These are phyloP conservation scores for Styphnolobium japonicum DNA, from an alignment of 306 rosid genomes.

Conservation along the genomic window DNA sequence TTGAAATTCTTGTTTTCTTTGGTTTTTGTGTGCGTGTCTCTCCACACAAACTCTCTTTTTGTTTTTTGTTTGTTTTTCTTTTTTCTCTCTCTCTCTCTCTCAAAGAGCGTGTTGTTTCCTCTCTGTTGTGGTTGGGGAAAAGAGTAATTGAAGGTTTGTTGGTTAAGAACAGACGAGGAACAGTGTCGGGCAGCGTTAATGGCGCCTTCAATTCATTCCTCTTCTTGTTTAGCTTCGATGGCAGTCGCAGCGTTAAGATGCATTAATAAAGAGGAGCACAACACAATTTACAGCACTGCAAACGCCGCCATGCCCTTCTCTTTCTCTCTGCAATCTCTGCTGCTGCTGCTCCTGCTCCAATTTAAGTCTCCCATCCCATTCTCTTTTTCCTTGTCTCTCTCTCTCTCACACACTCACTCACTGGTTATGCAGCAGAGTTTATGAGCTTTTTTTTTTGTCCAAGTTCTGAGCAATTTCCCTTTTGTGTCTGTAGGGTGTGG, in stretches of 20 bases:
- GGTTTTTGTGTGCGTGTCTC: slow-evolving; percentile 7
- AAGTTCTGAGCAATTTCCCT: slow-evolving; percentile 38
- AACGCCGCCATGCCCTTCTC: slow-evolving; percentile 88
- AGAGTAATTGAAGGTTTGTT: slow-evolving; percentile 29
- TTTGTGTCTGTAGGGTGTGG: slow-evolving; percentile 34
- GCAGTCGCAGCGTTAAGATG: slow-evolving; percentile 3
- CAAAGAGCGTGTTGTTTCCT: slow-evolving; percentile 10
- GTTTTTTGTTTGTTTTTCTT: background rate
- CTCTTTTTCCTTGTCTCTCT: slow-evolving; percentile 1
- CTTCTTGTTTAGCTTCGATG: no score
- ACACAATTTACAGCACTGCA: slow-evolving; percentile 49
- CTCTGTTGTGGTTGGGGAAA: slow-evolving; percentile 25
- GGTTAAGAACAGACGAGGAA: slow-evolving; percentile 24
- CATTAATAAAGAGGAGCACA: slow-evolving; percentile 38
- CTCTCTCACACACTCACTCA: slow-evolving; percentile 30
- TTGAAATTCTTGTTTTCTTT: background rate
- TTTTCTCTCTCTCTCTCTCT: no score
- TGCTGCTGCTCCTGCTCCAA: slow-evolving; percentile 34
- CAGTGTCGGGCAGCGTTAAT: slow-evolving; percentile 44
- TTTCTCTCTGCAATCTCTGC: slow-evolving; percentile 40
- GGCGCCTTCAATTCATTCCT: slow-evolving; percentile 37
- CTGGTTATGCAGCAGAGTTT: slow-evolving; percentile 30
- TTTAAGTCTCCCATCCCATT: slow-evolving; percentile 42
- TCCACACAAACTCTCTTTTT: background rate
- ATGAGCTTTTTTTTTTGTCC: slow-evolving; percentile 18